These are phyloP conservation scores for Ogataea polymorpha DNA, from an alignment of 805 yeast genomes.

Conservation along the genomic window DNA sequence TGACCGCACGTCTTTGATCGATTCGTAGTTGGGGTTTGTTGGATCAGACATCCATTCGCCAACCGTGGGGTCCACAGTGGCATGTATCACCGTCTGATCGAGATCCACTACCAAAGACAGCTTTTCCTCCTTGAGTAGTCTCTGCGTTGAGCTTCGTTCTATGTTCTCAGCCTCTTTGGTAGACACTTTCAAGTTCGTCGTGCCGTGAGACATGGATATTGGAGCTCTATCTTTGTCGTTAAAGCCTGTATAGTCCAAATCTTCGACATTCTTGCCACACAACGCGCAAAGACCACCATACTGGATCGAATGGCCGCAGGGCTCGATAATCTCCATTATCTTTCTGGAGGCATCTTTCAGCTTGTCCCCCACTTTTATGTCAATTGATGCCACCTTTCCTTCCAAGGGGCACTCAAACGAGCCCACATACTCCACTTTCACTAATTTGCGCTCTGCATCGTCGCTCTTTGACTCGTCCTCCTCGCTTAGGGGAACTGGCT, in stretches of 20 bases:
- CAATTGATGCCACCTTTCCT: constrained; percentile 57
- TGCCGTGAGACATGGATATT: constrained; percentile 85
- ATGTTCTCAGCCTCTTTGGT: constrained; percentile 82
- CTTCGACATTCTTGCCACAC: constrained; percentile 79
- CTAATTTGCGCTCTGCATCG: constrained; percentile 41
- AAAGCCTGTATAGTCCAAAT: constrained; percentile 71
- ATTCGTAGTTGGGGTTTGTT: constrained; percentile 76
- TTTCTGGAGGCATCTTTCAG: constrained; percentile 44
- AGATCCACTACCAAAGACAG: constrained; percentile 91
- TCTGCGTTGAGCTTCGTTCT: constrained; percentile 62
- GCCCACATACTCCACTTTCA: constrained; percentile 64
- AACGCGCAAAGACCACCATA: constrained; percentile 93
- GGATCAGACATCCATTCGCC: constrained; percentile 94
- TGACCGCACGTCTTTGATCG: constrained; percentile 75
- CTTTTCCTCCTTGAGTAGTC: constrained; percentile 60
- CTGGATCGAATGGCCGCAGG: constrained; percentile 89
- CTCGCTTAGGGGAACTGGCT: constrained; percentile 50
- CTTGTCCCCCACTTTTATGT: constrained; percentile 56
- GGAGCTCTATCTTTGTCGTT: constrained; percentile 72
- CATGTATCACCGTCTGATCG: constrained; percentile 96
- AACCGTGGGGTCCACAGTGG: constrained; percentile 96
- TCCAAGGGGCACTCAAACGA: constrained; percentile 80
- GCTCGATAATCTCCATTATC: constrained; percentile 64
- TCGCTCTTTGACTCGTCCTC: constrained; percentile 32
- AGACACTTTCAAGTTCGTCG: constrained; percentile 78